Evolutionary conservation across 495 filamentous ascomycete genomes (phyloP), one percentile per base, ranked within the genome.

Genomic region (Aspergillus cristatus): DNA sequence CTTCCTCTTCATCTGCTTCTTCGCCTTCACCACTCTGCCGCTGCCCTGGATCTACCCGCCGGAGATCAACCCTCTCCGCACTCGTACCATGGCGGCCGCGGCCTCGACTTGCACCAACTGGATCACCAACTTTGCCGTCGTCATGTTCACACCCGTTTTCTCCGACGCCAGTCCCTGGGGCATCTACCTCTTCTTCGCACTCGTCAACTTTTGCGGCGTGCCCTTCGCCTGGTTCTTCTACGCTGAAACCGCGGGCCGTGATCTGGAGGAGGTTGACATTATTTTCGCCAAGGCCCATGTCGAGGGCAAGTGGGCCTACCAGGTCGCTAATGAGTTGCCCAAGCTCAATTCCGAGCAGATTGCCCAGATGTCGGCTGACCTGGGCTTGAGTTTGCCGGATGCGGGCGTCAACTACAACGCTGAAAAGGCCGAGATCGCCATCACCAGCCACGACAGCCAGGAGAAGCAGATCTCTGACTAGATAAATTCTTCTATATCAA

Each of bases 31-130:
- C 7, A 51, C 53, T 7, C 53, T 64, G 30, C 60, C 60, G 31
- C 50, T 65, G 41, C 78, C 77, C 38, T 87, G 82, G 82, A 75
- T 84, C 37, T 86, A 89, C 55, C 79, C 81, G 16, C 70, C 84
- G 14, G 79, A 88, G 55, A 69, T 90, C 45, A 83, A 78, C 64
- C 79, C 86, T 12, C 68, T 84, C 20, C 74, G 81, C 41, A 75
- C 81, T 26, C 74, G 84, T 57, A 75, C 79, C 26, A 83, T 82
- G 64, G 82, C 57, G 18, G 57, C 58, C 32, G 54, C 65, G n/a
- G 50, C 61, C 16, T 64, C 61, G 7, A 67, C 63, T 18, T 65
- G 60, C 38, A 55, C 52, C 40, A 65, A 69, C 59, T 69, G 68
- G 68, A 52, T 70, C 39, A 54, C 37, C 45, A 69, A 70, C 53